Percentiles rank a stretch among this genome's conserved stretches.
phyloP scores from a whole-genome alignment of 176 grass and related monocot genomes.

The Lolium perenne region DNA sequence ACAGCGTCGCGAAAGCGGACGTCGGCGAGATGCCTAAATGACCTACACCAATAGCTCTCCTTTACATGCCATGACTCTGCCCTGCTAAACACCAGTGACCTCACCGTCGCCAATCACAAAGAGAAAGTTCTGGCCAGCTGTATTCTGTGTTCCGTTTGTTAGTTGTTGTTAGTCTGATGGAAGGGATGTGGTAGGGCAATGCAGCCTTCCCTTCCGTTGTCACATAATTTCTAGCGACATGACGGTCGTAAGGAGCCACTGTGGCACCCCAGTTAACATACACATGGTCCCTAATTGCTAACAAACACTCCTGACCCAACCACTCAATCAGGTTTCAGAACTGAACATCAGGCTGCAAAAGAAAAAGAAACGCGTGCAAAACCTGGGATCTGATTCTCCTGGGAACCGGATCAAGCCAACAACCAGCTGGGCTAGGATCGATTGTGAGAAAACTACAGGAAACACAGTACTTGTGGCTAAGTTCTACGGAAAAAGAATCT shows the following conservation, averaged over 20 bases:
- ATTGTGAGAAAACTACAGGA: too few species aligned
- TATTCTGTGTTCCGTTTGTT: not conserved
- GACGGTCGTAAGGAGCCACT: not conserved
- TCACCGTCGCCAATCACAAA: not conserved
- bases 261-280: not conserved
- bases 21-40: constrained; percentile 9
- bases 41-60: not conserved
- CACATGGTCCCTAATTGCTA: not conserved
- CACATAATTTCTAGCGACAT: not conserved
- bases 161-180: not conserved
- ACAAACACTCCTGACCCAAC: not conserved
- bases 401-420: too few species aligned
- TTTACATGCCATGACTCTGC: not conserved
- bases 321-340: not conserved
- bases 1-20: not conserved
- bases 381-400: too few species aligned
- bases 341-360: too few species aligned
- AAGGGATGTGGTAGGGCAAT: not conserved
- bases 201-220: not conserved
- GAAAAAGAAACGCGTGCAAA: too few species aligned
- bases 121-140: not conserved
- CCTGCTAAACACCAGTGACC: not conserved
- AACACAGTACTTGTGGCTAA: not conserved
- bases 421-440: too few species aligned
- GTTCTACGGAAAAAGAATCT: too few species aligned